Evolutionary conservation across 2,329 filamentous ascomycete genomes (phyloP).

Genomic region (Scytalidium sp.): DNA sequence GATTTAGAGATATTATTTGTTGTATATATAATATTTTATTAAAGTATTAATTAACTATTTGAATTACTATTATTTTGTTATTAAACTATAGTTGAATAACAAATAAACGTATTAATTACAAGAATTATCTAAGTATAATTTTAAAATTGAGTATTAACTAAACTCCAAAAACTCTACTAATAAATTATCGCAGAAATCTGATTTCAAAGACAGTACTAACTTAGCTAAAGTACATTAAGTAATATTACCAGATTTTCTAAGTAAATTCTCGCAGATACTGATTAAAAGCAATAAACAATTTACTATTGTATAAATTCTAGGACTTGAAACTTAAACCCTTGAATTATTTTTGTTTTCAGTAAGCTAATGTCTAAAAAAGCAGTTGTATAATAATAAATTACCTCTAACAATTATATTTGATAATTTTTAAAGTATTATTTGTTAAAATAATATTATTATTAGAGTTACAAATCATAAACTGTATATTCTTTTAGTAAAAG

Average conservation of each 20-base stretch:
- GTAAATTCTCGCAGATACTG: too few species aligned
- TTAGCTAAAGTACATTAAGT: background rate
- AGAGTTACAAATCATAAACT: background rate
- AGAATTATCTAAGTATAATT: background rate
- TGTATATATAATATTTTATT: background rate
- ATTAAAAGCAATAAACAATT: too few species aligned
- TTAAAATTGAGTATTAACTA: background rate
- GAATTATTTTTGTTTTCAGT: too few species aligned
- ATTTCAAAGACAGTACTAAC: background rate
- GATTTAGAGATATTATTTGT: conserved; percentile 1
- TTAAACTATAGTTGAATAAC: background rate
- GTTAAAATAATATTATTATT: conserved; percentile 1
- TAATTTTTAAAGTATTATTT: background rate
- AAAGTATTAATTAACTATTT: conserved; percentile 2
- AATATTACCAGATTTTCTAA: background rate
- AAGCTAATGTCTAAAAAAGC: too few species aligned
- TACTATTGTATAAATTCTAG: too few species aligned
- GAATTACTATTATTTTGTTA: conserved; percentile 2
- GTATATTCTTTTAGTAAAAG: background rate
- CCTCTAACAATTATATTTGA: too few species aligned
- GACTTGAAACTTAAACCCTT: too few species aligned
- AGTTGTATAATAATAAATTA: too few species aligned
- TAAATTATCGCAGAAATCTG: background rate
- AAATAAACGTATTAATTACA: conserved; percentile 1
- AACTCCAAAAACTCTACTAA: background rate